A percentile compares a stretch with the other conserved stretches of the same genome.
Conservation (phyloP, 345 rosid species). For the Turnera subulata region DNA sequence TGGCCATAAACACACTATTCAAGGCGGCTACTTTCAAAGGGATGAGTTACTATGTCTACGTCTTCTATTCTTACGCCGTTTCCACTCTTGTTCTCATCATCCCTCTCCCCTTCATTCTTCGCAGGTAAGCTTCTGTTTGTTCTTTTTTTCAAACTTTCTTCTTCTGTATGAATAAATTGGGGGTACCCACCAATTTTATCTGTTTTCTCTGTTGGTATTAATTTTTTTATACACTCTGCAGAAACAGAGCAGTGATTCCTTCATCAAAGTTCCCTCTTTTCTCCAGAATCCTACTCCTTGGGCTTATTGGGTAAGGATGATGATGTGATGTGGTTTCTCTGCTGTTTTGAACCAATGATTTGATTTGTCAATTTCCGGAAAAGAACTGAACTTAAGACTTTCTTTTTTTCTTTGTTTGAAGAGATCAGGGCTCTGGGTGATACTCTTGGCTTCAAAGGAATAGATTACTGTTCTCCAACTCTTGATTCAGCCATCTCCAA, state of each 20-base stretch:
- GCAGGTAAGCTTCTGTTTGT: no score
- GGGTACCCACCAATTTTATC: no score
- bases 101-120: conserved; percentile 33
- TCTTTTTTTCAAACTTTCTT: no score
- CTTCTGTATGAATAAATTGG: no score
- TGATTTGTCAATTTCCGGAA: no score
- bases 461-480: conserved; percentile 25
- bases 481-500: conserved; percentile 21
- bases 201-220: no score
- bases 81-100: conserved; percentile 40
- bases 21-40: conserved; percentile 48
- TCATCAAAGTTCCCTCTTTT: conserved; percentile 28
- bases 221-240: no score
- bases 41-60: conserved; percentile 35
- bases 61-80: conserved; percentile 37
- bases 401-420: no score
- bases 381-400: no score
- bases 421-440: conserved; percentile 3
- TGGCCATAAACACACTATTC: neutral
- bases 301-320: conserved; percentile 42
- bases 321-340: no score
- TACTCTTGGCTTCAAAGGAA: conserved; percentile 9
- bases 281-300: conserved; percentile 37
- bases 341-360: no score
- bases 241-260: conserved; percentile 10